Conservation (phyloP, 495 filamentous ascomycete genomes). For the Xylaria longipes region DNA sequence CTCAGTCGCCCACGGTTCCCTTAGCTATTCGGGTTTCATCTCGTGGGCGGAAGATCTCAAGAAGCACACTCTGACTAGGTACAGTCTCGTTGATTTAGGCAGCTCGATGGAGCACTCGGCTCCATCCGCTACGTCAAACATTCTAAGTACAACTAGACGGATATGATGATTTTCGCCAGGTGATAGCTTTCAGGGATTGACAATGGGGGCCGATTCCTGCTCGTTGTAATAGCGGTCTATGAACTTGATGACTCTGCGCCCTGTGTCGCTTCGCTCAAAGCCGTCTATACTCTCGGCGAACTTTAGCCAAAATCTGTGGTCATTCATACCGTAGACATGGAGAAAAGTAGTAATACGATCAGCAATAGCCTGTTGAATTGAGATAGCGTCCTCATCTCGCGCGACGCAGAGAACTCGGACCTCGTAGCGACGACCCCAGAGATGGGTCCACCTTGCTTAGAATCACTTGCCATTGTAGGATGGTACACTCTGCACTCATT, state of each 20-base stretch:
- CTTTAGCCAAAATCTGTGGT: conserved; percentile 9
- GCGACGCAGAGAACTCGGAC: conserved; percentile 16
- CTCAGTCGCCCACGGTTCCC: neutral
- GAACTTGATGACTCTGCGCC: conserved; percentile 37
- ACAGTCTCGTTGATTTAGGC: neutral
- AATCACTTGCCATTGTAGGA: conserved; percentile 50
- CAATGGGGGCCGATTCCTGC: neutral
- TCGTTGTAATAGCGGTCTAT: conserved; percentile 27
- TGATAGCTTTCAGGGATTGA: neutral
- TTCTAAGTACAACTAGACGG: neutral
- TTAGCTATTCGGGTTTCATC: neutral
- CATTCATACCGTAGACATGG: neutral
- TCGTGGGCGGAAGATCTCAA: neutral
- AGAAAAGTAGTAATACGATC: neutral
- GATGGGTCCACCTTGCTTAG: conserved; percentile 30
- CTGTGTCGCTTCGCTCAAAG: conserved; percentile 32
- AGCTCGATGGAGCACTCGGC: neutral
- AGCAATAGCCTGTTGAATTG: neutral
- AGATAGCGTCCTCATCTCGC: neutral
- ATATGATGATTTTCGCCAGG: neutral
- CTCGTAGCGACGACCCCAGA: conserved; percentile 30
- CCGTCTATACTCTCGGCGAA: conserved; percentile 6
- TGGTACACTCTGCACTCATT: conserved; percentile 23
- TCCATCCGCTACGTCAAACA: neutral
- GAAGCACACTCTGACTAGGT: neutral